Base-by-base conservation (phyloP, 192 early-diverging fungal species). In the Cetraspora pellucida region DNA sequence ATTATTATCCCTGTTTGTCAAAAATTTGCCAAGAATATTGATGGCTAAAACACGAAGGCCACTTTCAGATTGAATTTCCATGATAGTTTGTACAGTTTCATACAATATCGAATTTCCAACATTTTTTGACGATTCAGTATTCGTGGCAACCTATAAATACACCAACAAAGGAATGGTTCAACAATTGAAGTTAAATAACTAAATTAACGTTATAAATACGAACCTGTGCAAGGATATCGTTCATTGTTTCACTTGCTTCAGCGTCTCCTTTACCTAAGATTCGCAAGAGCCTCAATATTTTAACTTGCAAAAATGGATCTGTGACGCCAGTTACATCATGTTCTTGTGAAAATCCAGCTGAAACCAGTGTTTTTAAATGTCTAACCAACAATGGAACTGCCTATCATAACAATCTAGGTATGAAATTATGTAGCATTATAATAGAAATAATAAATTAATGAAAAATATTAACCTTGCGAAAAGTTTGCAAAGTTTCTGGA, bases 281-380 rank as follows among this genome's bases (percentile, higher is more conserved):
- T 37, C 97, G 87, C 78, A 99, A 86, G 54, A 99, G 85, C 3
- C 95, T 89, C 58, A 99, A 81, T 30, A 97, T 90, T 77, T 95
- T 95, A 54, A 98, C 94, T 82, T 98, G 96, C 58, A 99, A 82
- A 85, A 98, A 99, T 44, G 98, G 98, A 81, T 99, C 96, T n/a
- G 93, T 94, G 50, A 98, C 91, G 44, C 96, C 96, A 49, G 89
- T 93, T 27, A 99, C 98, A 83, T 96, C 95, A 79, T 99, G 95
- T 82, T 99, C 98, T 21, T 95, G 89, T 31, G 93, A 93, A 78
- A 90, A 93, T 16, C 95, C 95, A 13, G 94, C 87, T 2, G 91
- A 92, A 43, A 95, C 90, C 67, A 99, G 83, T 55, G 90, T 92
- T 69, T 96, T 96, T 58, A 98, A 85, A 83, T 96, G 95, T 28